Base-by-base conservation (phyloP, 2,329 filamentous ascomycete genomes). In the Curvularia lunata region DNA sequence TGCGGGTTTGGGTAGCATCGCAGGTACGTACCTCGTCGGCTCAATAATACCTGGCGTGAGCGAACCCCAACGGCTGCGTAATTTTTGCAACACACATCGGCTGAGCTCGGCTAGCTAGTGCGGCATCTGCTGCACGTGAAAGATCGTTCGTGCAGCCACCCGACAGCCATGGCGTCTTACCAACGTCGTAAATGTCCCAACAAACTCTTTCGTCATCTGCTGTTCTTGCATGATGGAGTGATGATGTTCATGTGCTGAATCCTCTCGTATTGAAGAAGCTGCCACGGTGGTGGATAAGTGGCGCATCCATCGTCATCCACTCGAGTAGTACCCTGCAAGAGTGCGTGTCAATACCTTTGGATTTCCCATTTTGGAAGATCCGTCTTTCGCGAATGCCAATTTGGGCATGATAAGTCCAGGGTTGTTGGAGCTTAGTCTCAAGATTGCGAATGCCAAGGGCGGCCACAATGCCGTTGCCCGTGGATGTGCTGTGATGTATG, bases 1-100 rank as follows among this genome's bases (percentile, higher is more conserved):
- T 13, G 28, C 32, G 41, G 45, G 25, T 19, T 56, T 56, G 54
- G 54, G 54, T 56, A 56, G 54, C 54, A 56, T 30, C 48, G 54
- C 54, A 56, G 54, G 43, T 56, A 56, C 54, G 37, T 48, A 56
- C 37, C 49, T 53, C 13, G 13, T 10, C 16, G 34, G 32, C 46
- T 16, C 47, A 48, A 54, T 34, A 54, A 28, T 48, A 30, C 46
- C 25, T 49, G 30, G 37, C 38, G 27, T 45, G 40, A 32, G 40
- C 49, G 32, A n/a, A 42, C 38, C 30, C 45, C 46, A 34, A n/a
- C 32, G 32, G 38, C 38, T 49, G 46, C 21, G 38, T 41, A 49
- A 53, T 46, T 23, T 53, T 47, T 28, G 32, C 32, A n/a, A 37
- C 53, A 47, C 48, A 41, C 48, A 41, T 47, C 54, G 54, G 54